phyloP scores from a whole-genome alignment of 1,139 yeast species.

The Candida anutae region DNA sequence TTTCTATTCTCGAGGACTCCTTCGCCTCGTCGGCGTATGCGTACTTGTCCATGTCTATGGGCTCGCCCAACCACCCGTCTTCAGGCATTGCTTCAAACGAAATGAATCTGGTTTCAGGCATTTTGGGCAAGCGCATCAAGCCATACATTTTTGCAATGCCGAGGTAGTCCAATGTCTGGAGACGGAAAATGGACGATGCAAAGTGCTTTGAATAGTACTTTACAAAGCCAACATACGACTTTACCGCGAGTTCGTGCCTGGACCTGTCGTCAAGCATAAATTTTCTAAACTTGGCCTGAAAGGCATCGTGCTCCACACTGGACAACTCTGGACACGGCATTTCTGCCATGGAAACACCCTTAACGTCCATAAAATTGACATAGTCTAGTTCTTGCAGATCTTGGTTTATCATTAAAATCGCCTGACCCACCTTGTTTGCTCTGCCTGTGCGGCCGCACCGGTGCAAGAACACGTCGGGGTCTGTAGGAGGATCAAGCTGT shows the following conservation, averaged over 20 bases:
- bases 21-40: constrained; percentile 56
- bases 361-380: constrained; percentile 71
- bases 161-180: constrained; percentile 61
- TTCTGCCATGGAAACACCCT: constrained; percentile 49
- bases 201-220: constrained; percentile 82
- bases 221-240: constrained; percentile 77
- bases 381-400: constrained; percentile 74
- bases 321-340: constrained; percentile 18
- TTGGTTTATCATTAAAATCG: constrained; percentile 60
- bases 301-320: constrained; percentile 13
- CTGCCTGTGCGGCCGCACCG: constrained; percentile 96
- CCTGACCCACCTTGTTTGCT: constrained; percentile 77
- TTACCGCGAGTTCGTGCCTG: constrained; percentile 71
- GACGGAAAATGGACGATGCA: constrained; percentile 84
- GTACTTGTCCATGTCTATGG: constrained; percentile 58
- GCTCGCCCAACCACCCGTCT: constrained; percentile 66
- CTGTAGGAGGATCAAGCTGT: constrained; percentile 88
- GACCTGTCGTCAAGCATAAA: constrained; percentile 71
- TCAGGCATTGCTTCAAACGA: constrained; percentile 42
- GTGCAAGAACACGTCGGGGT: constrained; percentile 86
- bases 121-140: constrained; percentile 73
- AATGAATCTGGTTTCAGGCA: constrained; percentile 78
- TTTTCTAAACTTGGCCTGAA: constrained; percentile 29
- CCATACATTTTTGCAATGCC: constrained; percentile 76
- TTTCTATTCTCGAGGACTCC: constrained; percentile 57